Conservation (phyloP, 2,329 filamentous ascomycete genomes). For the Rhynchosporium secalis region DNA sequence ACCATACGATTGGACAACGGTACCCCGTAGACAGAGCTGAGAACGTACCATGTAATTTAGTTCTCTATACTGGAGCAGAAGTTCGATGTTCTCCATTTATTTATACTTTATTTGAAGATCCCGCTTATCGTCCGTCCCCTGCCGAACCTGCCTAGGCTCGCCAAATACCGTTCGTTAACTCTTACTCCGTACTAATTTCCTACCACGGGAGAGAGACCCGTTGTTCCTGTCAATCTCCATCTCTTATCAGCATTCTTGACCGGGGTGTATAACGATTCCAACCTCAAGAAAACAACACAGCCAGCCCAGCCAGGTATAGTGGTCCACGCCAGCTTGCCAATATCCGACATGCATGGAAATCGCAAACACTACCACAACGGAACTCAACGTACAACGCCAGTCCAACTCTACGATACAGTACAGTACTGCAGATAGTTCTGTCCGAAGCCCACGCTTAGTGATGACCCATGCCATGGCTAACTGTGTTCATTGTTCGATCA, state of each 20-base stretch:
- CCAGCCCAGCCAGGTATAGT: constrained; percentile 2
- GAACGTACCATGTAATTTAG: not conserved
- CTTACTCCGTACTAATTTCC: not conserved
- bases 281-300: constrained; percentile 4
- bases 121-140: not conserved
- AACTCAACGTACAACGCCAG: not conserved
- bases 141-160: not conserved
- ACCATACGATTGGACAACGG: constrained; percentile 1
- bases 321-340: not conserved
- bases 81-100: not conserved
- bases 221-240: not conserved
- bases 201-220: constrained; percentile 6
- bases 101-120: not conserved
- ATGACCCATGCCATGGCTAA: not conserved
- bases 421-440: not conserved
- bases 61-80: not conserved
- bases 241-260: constrained; percentile 3
- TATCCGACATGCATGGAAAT: not conserved
- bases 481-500: not conserved
- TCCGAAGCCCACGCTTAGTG: not conserved
- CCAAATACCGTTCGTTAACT: not conserved
- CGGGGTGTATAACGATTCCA: constrained; percentile 1
- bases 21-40: not conserved
- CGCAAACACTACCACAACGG: not conserved
- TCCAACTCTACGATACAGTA: constrained; percentile 1